A percentile compares a stretch with the other conserved stretches of the same genome.
These are phyloP conservation scores for Phytophthora pseudosyringae DNA, from an alignment of 352 stramenopile species.

Conservation along the genomic window DNA sequence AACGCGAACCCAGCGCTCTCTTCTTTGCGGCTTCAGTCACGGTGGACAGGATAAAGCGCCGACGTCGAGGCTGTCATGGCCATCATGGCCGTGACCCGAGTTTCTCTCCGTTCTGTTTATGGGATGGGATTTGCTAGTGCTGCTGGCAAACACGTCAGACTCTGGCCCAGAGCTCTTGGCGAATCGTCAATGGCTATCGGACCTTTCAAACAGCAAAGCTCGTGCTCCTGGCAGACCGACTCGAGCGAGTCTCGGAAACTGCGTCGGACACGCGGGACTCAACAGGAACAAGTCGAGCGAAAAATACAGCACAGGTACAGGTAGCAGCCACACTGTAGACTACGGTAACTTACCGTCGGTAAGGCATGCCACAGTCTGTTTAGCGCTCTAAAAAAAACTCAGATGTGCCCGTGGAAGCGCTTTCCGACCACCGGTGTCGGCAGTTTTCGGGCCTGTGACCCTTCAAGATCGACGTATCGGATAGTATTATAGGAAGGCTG, in stretches of 20 bases:
- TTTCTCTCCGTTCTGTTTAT: conserved; percentile 30
- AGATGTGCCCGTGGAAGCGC: conserved; percentile 27
- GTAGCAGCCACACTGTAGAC: too few species aligned
- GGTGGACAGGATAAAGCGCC: conserved; percentile 9
- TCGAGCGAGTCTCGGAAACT: too few species aligned
- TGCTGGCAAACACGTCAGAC: neutral
- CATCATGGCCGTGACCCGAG: conserved; percentile 14
- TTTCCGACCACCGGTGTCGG: conserved; percentile 3
- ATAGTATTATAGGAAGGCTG: neutral
- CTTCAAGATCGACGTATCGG: conserved; percentile 24
- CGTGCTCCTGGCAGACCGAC: too few species aligned
- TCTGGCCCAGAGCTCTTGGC: too few species aligned
- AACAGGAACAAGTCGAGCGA: neutral
- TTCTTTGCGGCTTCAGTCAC: conserved; percentile 18
- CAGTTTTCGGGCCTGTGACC: conserved; percentile 22
- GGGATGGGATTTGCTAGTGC: conserved; percentile 17
- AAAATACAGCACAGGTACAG: too few species aligned
- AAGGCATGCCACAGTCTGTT: too few species aligned
- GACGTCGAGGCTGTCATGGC: conserved; percentile 13
- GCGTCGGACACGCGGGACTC: too few species aligned
- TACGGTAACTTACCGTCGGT: too few species aligned
- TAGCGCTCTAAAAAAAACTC: too few species aligned
- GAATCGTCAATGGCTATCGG: too few species aligned
- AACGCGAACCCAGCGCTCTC: conserved; percentile 16
- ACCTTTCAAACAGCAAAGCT: too few species aligned